These are phyloP conservation scores for Eremochloa ophiuroides DNA, from an alignment of 176 grass and related monocot genomes.

Conservation along the genomic window DNA sequence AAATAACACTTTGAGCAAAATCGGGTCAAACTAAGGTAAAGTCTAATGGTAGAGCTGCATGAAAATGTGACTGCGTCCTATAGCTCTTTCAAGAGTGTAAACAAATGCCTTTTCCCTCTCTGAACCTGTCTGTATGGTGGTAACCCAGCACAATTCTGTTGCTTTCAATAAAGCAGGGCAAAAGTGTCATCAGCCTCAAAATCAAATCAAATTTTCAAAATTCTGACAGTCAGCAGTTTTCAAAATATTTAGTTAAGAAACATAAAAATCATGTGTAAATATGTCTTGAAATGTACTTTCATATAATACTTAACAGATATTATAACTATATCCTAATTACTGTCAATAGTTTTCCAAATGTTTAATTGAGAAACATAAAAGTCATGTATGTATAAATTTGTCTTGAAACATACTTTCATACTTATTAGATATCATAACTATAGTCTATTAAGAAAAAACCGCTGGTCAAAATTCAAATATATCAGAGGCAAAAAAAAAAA, in stretches of 20 bases:
- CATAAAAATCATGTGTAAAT: neutral
- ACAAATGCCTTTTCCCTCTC: neutral
- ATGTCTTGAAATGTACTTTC: neutral
- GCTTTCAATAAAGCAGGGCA: neutral
- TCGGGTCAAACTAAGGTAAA: neutral
- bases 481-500: neutral
- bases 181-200: neutral
- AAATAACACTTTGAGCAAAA: neutral
- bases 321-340: neutral
- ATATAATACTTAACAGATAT: neutral
- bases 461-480: neutral
- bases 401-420: neutral
- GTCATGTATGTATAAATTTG: neutral
- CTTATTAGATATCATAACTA: neutral
- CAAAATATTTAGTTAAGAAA: neutral
- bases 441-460: neutral
- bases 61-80: neutral
- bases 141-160: neutral
- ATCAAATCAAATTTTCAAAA: neutral
- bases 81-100: neutral
- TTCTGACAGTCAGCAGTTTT: neutral
- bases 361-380: neutral
- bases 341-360: neutral
- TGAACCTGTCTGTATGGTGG: neutral
- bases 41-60: neutral